phyloP scores from a whole-genome alignment of 768 basidiomycete species.

The Amanita molliuscula region DNA sequence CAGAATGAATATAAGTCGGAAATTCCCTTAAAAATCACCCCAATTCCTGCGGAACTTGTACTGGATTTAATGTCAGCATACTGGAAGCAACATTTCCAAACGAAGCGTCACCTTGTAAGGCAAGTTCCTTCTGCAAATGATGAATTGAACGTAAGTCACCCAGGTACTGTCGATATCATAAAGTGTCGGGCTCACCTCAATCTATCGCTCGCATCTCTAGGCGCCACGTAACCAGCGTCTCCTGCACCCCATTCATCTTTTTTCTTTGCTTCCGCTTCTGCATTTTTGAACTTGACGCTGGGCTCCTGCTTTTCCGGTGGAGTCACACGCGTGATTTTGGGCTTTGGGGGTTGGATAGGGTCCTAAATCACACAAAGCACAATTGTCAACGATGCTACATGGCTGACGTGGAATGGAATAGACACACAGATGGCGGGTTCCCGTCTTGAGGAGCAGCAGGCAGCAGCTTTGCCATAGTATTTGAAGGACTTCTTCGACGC shows the following conservation, averaged over 20 bases:
- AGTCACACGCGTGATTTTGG: constrained; percentile 43
- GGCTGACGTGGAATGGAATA: neutral
- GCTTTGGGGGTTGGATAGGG: constrained; percentile 20
- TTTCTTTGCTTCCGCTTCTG: constrained; percentile 37
- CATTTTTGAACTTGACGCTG: constrained; percentile 44
- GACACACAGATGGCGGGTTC: neutral
- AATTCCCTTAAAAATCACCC: constrained; percentile 62
- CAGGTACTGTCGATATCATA: constrained; percentile 4
- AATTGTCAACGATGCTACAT: constrained; percentile 2
- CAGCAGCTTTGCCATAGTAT: constrained; percentile 33
- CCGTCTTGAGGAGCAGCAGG: constrained; percentile 10
- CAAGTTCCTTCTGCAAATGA: constrained; percentile 49
- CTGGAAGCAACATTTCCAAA: constrained; percentile 12
- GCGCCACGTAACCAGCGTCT: constrained; percentile 58
- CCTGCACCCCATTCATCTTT: constrained; percentile 68
- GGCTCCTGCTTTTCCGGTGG: constrained; percentile 71
- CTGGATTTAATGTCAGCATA: constrained; percentile 54
- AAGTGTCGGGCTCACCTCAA: constrained; percentile 40
- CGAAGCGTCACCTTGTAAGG: constrained; percentile 70
- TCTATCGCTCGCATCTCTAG: constrained; percentile 65
- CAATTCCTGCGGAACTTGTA: constrained; percentile 85
- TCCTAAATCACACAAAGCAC: constrained; percentile 12
- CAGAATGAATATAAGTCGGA: neutral
- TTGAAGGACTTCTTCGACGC: constrained; percentile 62
- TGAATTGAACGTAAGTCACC: neutral